Base-by-base conservation (phyloP, 495 filamentous ascomycete species). In the Tuber borchii region DNA sequence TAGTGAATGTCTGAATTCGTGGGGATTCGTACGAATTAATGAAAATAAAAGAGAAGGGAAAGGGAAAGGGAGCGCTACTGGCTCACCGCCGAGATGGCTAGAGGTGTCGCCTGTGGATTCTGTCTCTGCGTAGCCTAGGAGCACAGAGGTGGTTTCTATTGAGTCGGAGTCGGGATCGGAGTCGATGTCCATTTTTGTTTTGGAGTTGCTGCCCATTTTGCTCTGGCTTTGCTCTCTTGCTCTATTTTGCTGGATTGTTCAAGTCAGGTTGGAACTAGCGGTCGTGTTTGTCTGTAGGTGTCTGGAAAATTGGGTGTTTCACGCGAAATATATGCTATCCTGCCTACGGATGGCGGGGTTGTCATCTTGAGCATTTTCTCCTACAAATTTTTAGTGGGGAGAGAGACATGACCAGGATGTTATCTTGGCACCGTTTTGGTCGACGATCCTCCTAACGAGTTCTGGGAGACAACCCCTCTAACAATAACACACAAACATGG, bases 51-150 rank as follows among this genome's bases (percentile, higher is more conserved):
- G 26, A 31, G 34, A 20, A 51, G 51, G 44, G 14, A 26, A 69
- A 34, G 17, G 17, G 20, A 34, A 34, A 31, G 34, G 73, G n/a
- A 73, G 40, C 86, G 90, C 73, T 90, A 98, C 96, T 39, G 95
- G 94, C 78, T 84, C 87, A 42, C 95, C 95, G 69, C 95, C 95
- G 12, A 99, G 87, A 73, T 95, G 93, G 83, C 91, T 97, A 80
- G 95, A 90, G n/a, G 87, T 86, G 82, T 99, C 94, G 42, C 93
- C 92, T 46, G 91, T 90, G 9, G 93, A 83, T 4, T 71, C 26
- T 77, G 95, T 92, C 0, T 93, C 93, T 10, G 94, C 91, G 83
- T 97, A 98, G 26, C 95, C 95, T 37, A 99, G 89, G 2, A 97
- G 89, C 9, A 97, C 93, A 78, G 90, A 92, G 26, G 95, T 99